Base-by-base conservation (phyloP, 2,329 filamentous ascomycete species). In the Fusarium succisae region DNA sequence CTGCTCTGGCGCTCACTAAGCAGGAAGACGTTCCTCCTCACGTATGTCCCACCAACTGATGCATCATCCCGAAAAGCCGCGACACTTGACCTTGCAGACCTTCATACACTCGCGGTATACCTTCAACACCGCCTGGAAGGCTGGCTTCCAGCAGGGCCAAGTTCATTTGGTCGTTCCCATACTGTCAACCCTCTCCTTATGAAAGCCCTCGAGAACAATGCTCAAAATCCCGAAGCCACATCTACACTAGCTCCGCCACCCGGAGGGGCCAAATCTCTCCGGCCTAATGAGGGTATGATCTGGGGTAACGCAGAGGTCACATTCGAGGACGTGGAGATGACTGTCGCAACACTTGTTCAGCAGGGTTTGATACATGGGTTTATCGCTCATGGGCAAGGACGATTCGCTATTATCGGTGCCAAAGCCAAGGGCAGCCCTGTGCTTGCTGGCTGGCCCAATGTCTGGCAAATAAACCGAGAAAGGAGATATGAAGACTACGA, bases 281-380 rank as follows among this genome's bases (percentile, higher is more conserved):
- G 84, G 55, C 88, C 90, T 2, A 87, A 89, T 76, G 86, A 91
- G 78, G 90, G 90, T 5, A 79, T 91, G 53, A 81, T 92, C n/a
- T 90, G 87, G 83, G 91, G 91, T 24, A 92, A 92, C 77, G 86
- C 88, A 69, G 80, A 85, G 70, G 85, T 91, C 39, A 87, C 89
- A 44, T 82, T 89, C 41, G 84, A 89, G 20, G 92, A 94, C 75
- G 86, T 97, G n/a, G 94, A 98, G 82, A 91, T 91, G 50, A 91
- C 94, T 55, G 87, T 97, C 18, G 90, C 93, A 1, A 92, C 91
- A 17, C 87, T 98, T 18, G 89, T 97, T 26, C 90, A 93, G 56
- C 94, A 97, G 81, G 94, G 93, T 2, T 85, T 98, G 30, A 86
- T 98, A 80, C 91, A 92, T 75, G 96, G 95, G 4, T 98, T 95